Evolutionary conservation across 202 grass and related monocot genomes (phyloP).

Genomic region (Panicum virgatum): DNA sequence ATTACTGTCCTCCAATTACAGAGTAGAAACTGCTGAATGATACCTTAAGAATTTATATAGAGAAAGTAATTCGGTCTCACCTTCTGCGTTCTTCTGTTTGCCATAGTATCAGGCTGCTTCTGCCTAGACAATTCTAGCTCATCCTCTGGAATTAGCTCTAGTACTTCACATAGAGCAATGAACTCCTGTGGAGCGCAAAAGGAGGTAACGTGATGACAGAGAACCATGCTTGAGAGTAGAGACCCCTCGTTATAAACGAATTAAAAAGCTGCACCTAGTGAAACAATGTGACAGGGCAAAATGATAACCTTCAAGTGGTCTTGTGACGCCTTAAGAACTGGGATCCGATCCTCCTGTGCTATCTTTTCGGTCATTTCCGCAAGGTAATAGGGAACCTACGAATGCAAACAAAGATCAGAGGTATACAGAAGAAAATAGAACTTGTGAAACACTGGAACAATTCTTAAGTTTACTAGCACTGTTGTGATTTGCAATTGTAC

Average conservation of each 20-base stretch:
- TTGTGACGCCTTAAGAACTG: conserved; percentile 62
- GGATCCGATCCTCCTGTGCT: conserved; percentile 60
- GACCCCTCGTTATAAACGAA: too few relatives aligned
- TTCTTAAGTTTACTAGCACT: not conserved
- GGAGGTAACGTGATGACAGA: too few relatives aligned
- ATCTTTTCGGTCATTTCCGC: conserved; percentile 79
- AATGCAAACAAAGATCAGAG: not conserved
- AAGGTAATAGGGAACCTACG: conserved; percentile 79
- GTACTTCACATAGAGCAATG: conserved; percentile 68
- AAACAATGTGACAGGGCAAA: not conserved
- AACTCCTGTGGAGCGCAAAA: too few relatives aligned
- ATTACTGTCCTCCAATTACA: not conserved
- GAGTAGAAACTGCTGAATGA: not conserved
- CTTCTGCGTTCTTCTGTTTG: conserved; percentile 75
- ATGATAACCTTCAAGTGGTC: conserved; percentile 73
- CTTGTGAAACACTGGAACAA: too few relatives aligned
- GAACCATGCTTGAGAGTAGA: too few relatives aligned
- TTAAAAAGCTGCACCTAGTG: too few relatives aligned
- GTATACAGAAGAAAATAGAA: not conserved
- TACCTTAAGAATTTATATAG: too few relatives aligned
- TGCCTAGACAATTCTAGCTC: conserved; percentile 62
- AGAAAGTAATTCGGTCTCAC: conserved; percentile 25
- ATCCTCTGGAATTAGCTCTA: conserved; percentile 78
- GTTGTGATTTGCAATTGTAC: not conserved
- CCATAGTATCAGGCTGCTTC: conserved; percentile 50